phyloP scores from a whole-genome alignment of 176 grass and related monocot genomes.

The Hyparrhenia diplandra region DNA sequence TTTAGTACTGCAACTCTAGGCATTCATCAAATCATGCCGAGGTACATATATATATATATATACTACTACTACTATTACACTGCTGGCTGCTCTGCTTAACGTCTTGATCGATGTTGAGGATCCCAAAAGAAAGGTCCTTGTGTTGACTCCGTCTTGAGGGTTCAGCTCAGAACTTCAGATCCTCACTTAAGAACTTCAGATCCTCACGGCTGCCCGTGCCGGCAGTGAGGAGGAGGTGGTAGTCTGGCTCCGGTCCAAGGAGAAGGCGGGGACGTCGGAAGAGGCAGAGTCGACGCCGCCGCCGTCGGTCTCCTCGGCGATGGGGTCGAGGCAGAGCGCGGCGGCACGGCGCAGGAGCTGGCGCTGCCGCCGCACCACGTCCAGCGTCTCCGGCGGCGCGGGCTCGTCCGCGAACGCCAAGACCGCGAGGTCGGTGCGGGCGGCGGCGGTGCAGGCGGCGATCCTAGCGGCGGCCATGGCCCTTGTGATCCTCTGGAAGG shows the following conservation, averaged over 20 bases:
- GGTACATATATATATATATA: too few species aligned
- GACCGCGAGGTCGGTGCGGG: not conserved
- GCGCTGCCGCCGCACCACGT: conserved; percentile 27
- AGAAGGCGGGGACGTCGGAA: not conserved
- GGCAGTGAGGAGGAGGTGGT: not conserved
- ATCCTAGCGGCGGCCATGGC: conserved; percentile 23
- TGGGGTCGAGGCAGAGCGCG: conserved; percentile 22
- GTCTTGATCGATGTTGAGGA: too few species aligned
- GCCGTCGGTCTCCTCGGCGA: conserved; percentile 8
- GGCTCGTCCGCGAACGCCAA: conserved; percentile 7
- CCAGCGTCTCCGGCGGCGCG: conserved; percentile 35
- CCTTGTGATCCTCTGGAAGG: too few species aligned
- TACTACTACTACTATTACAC: too few species aligned
- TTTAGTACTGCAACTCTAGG: too few species aligned
- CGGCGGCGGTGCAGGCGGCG: not conserved
- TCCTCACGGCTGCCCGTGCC: not conserved
- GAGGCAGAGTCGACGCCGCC: not conserved
- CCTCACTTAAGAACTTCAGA: not conserved
- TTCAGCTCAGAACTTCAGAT: too few species aligned
- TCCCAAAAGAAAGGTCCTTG: not conserved
- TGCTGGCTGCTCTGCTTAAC: too few species aligned
- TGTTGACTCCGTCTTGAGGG: not conserved
- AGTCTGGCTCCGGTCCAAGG: too few species aligned
- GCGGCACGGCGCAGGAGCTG: conserved; percentile 15
- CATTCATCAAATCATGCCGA: too few species aligned